A percentile compares a stretch with the other conserved stretches of the same genome.
Evolutionary conservation across 1,139 yeast species (phyloP).

Genomic region (Scheffersomyces segobiensis): DNA sequence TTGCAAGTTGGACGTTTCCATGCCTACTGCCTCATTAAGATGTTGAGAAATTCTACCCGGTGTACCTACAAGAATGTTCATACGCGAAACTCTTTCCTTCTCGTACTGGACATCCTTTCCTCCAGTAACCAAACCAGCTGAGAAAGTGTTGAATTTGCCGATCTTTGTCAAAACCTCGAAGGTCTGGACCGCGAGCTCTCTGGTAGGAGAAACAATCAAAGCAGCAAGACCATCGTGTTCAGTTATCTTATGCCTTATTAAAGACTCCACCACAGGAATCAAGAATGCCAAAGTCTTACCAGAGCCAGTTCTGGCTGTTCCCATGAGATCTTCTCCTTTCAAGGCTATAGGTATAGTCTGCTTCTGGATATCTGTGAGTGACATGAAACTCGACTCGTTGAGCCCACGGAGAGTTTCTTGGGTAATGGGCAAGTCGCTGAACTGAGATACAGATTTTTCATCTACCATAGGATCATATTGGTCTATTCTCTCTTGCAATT

Average conservation of each 20-base stretch:
- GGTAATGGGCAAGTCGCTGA: constrained; percentile 76
- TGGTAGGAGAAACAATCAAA: constrained; percentile 84
- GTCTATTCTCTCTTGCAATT: constrained; percentile 47
- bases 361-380: constrained; percentile 83
- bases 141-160: constrained; percentile 76
- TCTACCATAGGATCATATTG: constrained; percentile 48
- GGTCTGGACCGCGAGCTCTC: constrained; percentile 92
- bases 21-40: constrained; percentile 88
- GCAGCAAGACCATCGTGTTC: constrained; percentile 94
- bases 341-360: constrained; percentile 76
- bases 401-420: constrained; percentile 68
- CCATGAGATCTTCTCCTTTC: constrained; percentile 81
- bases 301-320: constrained; percentile 95
- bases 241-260: constrained; percentile 76
- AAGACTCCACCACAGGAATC: constrained; percentile 76
- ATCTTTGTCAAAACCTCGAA: constrained; percentile 86
- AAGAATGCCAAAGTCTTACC: constrained; percentile 94
- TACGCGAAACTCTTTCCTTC: constrained; percentile 76
- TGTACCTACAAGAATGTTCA: constrained; percentile 90
- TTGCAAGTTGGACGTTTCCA: constrained; percentile 79
- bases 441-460: constrained; percentile 36
- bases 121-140: constrained; percentile 96
- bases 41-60: constrained; percentile 96
- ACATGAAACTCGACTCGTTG: constrained; percentile 66
- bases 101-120: constrained; percentile 92